phyloP scores from a whole-genome alignment of 2,329 filamentous ascomycete genomes.

The Aspergillus quadricinctus region DNA sequence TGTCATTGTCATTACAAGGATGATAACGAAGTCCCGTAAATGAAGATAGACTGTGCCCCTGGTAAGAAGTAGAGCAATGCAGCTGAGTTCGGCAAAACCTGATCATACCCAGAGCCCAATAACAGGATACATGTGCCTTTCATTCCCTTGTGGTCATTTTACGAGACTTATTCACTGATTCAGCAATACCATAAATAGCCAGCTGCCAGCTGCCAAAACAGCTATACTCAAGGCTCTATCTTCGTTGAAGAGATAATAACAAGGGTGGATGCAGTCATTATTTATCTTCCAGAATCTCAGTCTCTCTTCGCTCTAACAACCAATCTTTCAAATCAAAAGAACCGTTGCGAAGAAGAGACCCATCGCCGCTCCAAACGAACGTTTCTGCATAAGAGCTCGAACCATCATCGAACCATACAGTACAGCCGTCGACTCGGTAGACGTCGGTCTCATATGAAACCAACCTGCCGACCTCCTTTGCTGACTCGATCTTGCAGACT shows the following conservation, averaged over 20 bases:
- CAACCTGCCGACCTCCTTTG: neutral
- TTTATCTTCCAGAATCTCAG: neutral
- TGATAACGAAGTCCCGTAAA: neutral
- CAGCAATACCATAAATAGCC: too few relatives aligned
- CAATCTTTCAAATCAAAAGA: slow-evolving; percentile 9
- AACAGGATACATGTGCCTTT: neutral
- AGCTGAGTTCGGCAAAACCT: too few relatives aligned
- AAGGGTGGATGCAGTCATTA: too few relatives aligned
- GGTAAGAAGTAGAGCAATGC: neutral
- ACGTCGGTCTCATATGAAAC: slow-evolving; percentile 2
- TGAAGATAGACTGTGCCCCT: neutral
- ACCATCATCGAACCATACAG: slow-evolving; percentile 4
- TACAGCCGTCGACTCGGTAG: neutral
- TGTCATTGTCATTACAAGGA: neutral
- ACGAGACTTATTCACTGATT: too few relatives aligned
- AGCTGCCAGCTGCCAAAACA: too few relatives aligned
- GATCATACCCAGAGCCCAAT: neutral
- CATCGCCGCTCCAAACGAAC: slow-evolving; percentile 5
- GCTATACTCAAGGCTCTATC: too few relatives aligned
- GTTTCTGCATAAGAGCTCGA: neutral
- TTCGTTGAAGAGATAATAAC: too few relatives aligned
- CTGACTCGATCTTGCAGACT: slow-evolving; percentile 4
- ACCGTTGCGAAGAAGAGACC: slow-evolving; percentile 5
- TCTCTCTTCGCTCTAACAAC: slow-evolving; percentile 4
- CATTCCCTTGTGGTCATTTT: too few relatives aligned